Percentiles rank a stretch among this genome's conserved stretches.
Evolutionary conservation across 208 protist species (phyloP).

Genomic region (Leptomonas seymouri): DNA sequence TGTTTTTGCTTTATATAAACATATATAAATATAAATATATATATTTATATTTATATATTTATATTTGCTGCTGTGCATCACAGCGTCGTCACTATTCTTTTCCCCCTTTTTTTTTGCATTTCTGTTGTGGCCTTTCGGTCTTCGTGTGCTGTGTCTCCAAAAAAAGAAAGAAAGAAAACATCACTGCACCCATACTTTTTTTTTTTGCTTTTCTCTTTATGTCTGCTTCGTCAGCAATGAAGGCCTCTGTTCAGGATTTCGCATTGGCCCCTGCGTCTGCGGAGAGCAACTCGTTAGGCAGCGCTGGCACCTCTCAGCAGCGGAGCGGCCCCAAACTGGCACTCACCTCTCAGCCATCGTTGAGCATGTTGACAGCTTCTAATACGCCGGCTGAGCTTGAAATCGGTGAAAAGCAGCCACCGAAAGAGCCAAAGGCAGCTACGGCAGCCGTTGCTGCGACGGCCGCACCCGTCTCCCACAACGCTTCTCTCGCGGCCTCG

Average conservation of each 20-base stretch:
- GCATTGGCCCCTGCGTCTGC: slow-evolving; percentile 3
- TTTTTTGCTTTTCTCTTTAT: slow-evolving; percentile 2
- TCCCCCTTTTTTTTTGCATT: too few relatives aligned
- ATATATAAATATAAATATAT: too few relatives aligned
- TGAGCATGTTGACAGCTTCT: background rate
- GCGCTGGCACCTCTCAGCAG: slow-evolving; percentile 8
- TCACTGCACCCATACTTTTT: background rate
- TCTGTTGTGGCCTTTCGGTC: too few relatives aligned
- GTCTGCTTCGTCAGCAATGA: background rate
- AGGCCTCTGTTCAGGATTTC: slow-evolving; percentile 3
- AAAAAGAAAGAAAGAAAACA: too few relatives aligned
- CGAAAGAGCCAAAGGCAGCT: background rate
- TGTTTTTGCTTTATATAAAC: too few relatives aligned
- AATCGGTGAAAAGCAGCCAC: background rate
- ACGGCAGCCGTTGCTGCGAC: background rate
- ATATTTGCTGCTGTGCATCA: too few relatives aligned
- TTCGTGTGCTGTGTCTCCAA: too few relatives aligned
- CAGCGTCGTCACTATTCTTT: too few relatives aligned
- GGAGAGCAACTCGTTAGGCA: slow-evolving; percentile 15
- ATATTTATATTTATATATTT: too few relatives aligned
- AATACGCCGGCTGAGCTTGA: background rate
- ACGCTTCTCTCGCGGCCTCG: background rate
- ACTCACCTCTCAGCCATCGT: background rate
- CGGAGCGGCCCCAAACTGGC: slow-evolving; percentile 9
- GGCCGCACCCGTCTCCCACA: background rate